Evolutionary conservation across 441 rosid genomes (phyloP).

Genomic region (California macrophylla): DNA sequence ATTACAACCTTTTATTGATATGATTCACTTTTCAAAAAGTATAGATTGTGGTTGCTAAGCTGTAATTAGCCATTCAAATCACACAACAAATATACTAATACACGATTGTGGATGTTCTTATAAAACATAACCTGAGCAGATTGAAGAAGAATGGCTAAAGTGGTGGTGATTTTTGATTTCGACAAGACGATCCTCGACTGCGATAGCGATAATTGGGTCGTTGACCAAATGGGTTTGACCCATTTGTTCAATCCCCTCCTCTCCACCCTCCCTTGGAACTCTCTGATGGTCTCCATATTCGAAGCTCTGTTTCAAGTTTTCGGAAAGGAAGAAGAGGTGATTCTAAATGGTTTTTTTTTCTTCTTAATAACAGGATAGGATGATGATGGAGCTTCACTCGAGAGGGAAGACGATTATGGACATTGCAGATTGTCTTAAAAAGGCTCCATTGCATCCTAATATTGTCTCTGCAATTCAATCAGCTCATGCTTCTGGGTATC

Average conservation of each 20-base stretch:
- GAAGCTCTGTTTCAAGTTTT: no score
- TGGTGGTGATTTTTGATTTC: conserved; percentile 62
- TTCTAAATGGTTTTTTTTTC: neutral
- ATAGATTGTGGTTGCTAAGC: neutral
- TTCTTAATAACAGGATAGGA: conserved; percentile 55
- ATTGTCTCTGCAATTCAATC: conserved; percentile 44
- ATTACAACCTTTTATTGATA: neutral
- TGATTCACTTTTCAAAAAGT: neutral
- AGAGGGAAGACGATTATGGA: conserved; percentile 54
- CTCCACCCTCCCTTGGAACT: conserved; percentile 65
- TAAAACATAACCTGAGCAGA: neutral
- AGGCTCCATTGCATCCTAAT: conserved; percentile 39
- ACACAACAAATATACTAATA: neutral
- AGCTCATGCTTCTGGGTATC: conserved; percentile 49
- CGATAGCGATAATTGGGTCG: conserved; percentile 77
- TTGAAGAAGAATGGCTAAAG: conserved; percentile 26
- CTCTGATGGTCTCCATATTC: conserved; percentile 80
- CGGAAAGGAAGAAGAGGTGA: neutral
- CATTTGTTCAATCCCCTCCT: conserved; percentile 54
- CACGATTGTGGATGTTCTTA: no score
- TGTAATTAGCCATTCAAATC: neutral
- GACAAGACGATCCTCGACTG: conserved; percentile 75
- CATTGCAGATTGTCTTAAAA: conserved; percentile 47
- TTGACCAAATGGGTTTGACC: conserved; percentile 66
- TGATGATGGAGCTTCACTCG: conserved; percentile 75